Conservation (phyloP, 2,329 filamentous ascomycete species). For the Beauveria sp. region DNA sequence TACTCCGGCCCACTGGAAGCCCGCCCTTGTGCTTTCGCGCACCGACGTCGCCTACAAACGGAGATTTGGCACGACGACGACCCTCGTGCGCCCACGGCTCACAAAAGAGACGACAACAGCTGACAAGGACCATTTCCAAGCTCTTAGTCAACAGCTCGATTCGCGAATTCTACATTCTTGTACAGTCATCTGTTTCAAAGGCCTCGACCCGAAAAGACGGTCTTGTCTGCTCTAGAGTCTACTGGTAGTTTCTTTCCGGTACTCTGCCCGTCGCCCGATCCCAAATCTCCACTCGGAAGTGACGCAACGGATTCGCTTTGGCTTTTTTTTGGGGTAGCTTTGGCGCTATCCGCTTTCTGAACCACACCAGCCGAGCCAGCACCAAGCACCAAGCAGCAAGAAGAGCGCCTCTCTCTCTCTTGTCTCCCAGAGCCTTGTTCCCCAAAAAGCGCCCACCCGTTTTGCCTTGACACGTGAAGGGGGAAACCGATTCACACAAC, state of each 20-base stretch:
- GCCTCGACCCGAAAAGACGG: neutral
- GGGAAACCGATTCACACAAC: conserved; percentile 10
- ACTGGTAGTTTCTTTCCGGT: neutral
- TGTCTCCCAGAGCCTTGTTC: neutral
- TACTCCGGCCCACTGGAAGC: conserved; percentile 4
- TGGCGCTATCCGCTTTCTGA: conserved; percentile 11
- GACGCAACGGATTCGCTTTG: conserved; percentile 8
- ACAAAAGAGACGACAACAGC: neutral
- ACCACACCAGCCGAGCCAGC: neutral
- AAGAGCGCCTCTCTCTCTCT: neutral
- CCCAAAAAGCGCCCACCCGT: neutral
- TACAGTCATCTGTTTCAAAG: too few species aligned
- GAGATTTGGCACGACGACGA: neutral
- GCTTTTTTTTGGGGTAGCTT: conserved; percentile 3
- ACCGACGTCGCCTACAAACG: neutral
- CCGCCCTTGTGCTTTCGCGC: neutral
- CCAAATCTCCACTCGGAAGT: conserved; percentile 2
- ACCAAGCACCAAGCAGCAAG: too few species aligned
- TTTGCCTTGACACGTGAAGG: conserved; percentile 27
- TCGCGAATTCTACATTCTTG: too few species aligned
- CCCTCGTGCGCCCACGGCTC: neutral
- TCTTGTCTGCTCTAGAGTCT: too few species aligned
- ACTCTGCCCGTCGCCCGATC: neutral
- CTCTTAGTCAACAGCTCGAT: neutral
- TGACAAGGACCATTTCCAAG: neutral